These are phyloP conservation scores for Saturnispora zaruensis DNA, from an alignment of 805 yeast genomes.

Conservation along the genomic window DNA sequence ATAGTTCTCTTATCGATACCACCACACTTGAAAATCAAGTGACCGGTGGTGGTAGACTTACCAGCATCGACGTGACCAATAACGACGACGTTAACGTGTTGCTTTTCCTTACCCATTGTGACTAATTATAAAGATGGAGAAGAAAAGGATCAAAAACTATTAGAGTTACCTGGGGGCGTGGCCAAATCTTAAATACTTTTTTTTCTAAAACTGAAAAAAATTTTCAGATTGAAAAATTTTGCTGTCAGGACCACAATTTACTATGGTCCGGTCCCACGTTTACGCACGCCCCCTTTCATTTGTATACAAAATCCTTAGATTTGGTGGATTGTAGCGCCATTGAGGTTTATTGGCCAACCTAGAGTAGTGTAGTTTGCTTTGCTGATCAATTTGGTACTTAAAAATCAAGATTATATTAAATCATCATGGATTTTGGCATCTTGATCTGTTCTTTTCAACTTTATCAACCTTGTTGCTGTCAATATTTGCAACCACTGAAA, in stretches of 20 bases:
- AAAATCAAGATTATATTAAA: too few relatives aligned
- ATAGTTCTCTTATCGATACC: conserved; percentile 98
- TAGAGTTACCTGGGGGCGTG: not conserved
- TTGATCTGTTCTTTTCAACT: not conserved
- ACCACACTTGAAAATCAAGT: conserved; percentile 98
- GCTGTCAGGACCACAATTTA: conserved; percentile 4
- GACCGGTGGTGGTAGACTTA: conserved; percentile 98
- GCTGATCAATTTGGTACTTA: too few relatives aligned
- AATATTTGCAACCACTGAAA: not conserved
- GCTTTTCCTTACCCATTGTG: conserved; percentile 80
- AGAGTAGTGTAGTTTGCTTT: not conserved
- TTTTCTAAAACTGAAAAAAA: conserved; percentile 1
- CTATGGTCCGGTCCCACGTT: conserved; percentile 2
- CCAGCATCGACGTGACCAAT: conserved; percentile 99
- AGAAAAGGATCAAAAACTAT: not conserved
- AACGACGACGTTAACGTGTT: conserved; percentile 99
- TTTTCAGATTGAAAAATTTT: conserved; percentile 1
- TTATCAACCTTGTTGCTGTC: not conserved
- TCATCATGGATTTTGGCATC: not conserved
- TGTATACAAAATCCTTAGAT: not conserved
- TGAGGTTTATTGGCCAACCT: not conserved
- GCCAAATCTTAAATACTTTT: conserved; percentile 8
- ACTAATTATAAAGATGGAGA: conserved; percentile 6
- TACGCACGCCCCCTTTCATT: not conserved
- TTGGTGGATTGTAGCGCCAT: not conserved